Percentiles rank a stretch among this genome's conserved stretches.
Evolutionary conservation across 768 basidiomycete species (phyloP).

Genomic region (Xerocomellus chrysenteron): DNA sequence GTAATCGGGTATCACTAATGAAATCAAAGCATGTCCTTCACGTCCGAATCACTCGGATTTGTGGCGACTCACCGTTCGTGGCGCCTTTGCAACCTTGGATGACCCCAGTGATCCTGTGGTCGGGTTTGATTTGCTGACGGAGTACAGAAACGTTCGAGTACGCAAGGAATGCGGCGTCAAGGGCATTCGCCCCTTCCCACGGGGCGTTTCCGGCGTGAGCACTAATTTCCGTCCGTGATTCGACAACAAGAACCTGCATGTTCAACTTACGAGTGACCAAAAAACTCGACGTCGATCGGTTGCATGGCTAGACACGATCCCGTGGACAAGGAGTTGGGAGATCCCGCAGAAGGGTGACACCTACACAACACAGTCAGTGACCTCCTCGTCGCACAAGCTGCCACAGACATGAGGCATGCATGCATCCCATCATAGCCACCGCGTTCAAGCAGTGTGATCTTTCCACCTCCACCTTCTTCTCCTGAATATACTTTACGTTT

Average conservation of each 20-base stretch:
- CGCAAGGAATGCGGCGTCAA: conserved; percentile 85
- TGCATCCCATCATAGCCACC: conserved; percentile 84
- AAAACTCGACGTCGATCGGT: conserved; percentile 64
- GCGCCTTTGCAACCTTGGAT: conserved; percentile 67
- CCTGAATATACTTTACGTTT: conserved; percentile 39
- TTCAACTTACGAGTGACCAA: conserved; percentile 62
- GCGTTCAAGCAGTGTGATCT: conserved; percentile 66
- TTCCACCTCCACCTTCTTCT: conserved; percentile 79
- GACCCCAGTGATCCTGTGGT: conserved; percentile 76
- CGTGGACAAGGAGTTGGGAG: conserved; percentile 46
- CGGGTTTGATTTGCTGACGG: conserved; percentile 85
- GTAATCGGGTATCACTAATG: conserved; percentile 79
- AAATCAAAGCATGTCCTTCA: conserved; percentile 1
- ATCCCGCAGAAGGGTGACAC: conserved; percentile 71
- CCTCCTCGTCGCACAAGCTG: conserved; percentile 6
- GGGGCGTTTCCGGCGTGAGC: conserved; percentile 81
- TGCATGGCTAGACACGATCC: conserved; percentile 65
- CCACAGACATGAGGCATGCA: conserved; percentile 66
- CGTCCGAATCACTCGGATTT: not conserved
- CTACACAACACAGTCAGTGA: conserved; percentile 36
- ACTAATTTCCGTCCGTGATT: conserved; percentile 35
- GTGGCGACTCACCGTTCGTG: conserved; percentile 55
- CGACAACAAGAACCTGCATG: not conserved
- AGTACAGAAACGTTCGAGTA: conserved; percentile 78
- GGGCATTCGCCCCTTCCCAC: conserved; percentile 84